Base-by-base conservation (phyloP, 2,329 filamentous ascomycete genomes). In the Aspergillus pseudoviridinutans region DNA sequence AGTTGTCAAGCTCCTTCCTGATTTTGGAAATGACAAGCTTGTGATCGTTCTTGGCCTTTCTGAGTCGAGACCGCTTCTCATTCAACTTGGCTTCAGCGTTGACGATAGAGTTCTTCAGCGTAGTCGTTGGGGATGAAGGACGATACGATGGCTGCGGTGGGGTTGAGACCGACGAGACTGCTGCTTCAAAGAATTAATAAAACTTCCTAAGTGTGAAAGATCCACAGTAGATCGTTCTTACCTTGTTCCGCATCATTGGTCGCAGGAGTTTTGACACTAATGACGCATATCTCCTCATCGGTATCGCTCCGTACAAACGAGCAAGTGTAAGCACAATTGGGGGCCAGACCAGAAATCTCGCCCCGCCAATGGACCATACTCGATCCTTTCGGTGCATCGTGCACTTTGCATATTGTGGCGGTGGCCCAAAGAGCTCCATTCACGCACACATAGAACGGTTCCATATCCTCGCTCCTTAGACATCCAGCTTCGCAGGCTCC, bases 371-470 rank as follows among this genome's bases (percentile, higher is more conserved):
- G 77, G 66, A 68, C 74, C 69, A 74, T 69, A 64, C 72, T 78
- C 64, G 65, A 78, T 58, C 74, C 77, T 64, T 74, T 74, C 32
- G 76, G 74, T 52, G 76, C 71, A 57, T 80, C 71, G 47, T 78
- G 67, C 61, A 76, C 73, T 62, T 71, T 76, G 58, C 74, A 76
- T 58, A 87, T 83, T 50, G 79, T 79, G 53, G 82, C 82, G 22
- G 85, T 86, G 59, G 83, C 84, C 85, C 85, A 88, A 61, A 83
- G 79, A 24, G 85, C 84, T 49, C 84, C 83, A 66, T 88, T 87
- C 59, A 88, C 80, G 66, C 84, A 84, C 53, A 87, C 81, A 70
- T 84, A 87, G 68, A 87, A 86, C 47, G 85, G 85, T 68, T 85
- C 84, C 60, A 79, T 61, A 49, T 75, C 71, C 32, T 68, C 65